Conservation (phyloP, 306 rosid genomes). For the Clitoria ternatea region DNA sequence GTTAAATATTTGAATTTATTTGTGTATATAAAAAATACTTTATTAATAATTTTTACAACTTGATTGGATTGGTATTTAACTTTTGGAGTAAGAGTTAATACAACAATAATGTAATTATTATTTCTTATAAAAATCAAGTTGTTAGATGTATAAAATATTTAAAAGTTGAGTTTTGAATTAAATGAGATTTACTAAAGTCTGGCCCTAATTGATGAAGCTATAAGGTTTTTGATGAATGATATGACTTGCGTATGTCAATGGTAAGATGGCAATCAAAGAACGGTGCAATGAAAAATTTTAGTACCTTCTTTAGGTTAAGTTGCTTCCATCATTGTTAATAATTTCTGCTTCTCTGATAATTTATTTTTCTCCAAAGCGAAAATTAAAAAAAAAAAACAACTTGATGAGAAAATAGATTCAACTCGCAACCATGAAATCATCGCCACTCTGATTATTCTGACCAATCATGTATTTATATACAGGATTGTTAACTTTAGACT, state of each 20-base stretch:
- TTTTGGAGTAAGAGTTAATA: too few species aligned
- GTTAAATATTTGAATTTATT: too few species aligned
- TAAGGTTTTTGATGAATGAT: too few species aligned
- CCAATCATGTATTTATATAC: not conserved
- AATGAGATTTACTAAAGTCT: too few species aligned
- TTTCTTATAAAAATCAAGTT: too few species aligned
- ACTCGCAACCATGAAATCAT: conserved; percentile 7
- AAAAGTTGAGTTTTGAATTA: too few species aligned
- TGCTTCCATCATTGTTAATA: conserved; percentile 1
- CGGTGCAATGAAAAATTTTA: not conserved
- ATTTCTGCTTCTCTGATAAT: not conserved
- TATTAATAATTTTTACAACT: too few species aligned
- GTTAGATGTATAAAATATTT: too few species aligned
- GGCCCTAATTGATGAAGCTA: not conserved
- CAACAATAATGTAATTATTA: too few species aligned
- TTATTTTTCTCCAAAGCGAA: not conserved
- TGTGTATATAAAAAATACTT: too few species aligned
- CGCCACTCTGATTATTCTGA: not conserved
- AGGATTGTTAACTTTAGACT: conserved; percentile 8
- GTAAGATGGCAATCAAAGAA: not conserved
- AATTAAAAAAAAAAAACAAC: not conserved
- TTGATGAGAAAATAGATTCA: not conserved
- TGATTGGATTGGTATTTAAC: too few species aligned
- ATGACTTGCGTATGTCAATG: too few species aligned
- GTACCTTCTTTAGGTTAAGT: not conserved